Conservation (phyloP, 1,284 basidiomycete species). For the Entoloma clypeatum region DNA sequence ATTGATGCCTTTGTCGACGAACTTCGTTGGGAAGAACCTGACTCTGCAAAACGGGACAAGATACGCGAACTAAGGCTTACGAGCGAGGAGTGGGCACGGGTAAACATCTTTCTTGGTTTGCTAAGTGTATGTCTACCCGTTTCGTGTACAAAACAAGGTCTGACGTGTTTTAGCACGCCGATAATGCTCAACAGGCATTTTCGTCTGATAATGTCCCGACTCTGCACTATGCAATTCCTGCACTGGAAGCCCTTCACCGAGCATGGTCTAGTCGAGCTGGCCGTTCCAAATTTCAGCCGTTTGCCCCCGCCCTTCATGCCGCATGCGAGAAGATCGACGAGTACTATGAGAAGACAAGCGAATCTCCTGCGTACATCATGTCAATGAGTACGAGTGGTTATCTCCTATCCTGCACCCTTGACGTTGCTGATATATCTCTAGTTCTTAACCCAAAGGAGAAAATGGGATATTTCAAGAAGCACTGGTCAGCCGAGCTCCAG, state of each 20-base stretch:
- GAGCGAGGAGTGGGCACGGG: constrained; percentile 14
- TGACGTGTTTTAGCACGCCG: neutral
- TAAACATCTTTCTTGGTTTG: no score
- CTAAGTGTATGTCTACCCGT: no score
- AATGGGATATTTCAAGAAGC: constrained; percentile 9
- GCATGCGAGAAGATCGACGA: constrained; percentile 8
- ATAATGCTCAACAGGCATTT: constrained; percentile 1
- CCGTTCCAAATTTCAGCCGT: neutral
- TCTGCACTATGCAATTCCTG: constrained; percentile 14
- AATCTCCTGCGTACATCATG: constrained; percentile 9
- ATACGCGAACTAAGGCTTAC: constrained; percentile 8
- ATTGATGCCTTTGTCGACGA: constrained; percentile 9
- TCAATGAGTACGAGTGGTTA: constrained; percentile 6
- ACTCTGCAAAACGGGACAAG: constrained; percentile 6
- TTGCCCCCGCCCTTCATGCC: constrained; percentile 4
- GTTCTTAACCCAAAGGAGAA: constrained; percentile 6
- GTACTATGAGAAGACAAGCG: constrained; percentile 12
- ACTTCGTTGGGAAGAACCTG: constrained; percentile 3
- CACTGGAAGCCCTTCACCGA: constrained; percentile 13
- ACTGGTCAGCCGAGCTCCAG: constrained; percentile 8
- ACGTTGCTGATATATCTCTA: constrained; percentile 1
- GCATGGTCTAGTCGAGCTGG: constrained; percentile 4
- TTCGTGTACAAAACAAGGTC: no score
- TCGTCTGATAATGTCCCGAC: neutral
- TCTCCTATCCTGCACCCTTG: neutral